phyloP scores from a whole-genome alignment of 1,284 basidiomycete species.

The Chiua sp. region DNA sequence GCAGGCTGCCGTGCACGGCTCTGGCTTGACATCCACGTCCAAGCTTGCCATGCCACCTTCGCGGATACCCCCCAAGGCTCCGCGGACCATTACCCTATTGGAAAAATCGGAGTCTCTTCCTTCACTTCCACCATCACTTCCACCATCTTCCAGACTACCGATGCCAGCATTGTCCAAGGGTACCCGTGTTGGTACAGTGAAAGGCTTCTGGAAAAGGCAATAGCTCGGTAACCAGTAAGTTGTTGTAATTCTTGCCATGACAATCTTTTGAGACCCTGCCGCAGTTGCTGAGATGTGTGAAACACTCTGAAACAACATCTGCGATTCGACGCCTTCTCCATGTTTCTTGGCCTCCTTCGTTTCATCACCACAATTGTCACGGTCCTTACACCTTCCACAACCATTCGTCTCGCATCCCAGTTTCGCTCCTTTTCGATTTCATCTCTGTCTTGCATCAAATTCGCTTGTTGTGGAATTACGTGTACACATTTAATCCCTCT shows the following conservation, averaged over 20 bases:
- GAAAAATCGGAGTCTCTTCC: slow-evolving; percentile 11
- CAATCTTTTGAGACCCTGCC: slow-evolving; percentile 2
- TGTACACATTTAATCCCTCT: slow-evolving; percentile 34
- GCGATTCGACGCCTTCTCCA: slow-evolving; percentile 4
- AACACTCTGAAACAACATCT: not conserved
- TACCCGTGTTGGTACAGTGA: slow-evolving; percentile 33
- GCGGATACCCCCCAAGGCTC: slow-evolving; percentile 19
- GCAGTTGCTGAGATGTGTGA: slow-evolving; percentile 7
- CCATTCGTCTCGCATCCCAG: slow-evolving; percentile 9
- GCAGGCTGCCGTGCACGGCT: not conserved
- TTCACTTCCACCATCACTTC: too few relatives aligned
- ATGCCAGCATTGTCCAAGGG: slow-evolving; percentile 29
- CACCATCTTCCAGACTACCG: slow-evolving; percentile 27
- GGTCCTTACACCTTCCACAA: slow-evolving; percentile 24
- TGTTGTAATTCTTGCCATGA: not conserved
- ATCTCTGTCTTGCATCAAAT: slow-evolving; percentile 24
- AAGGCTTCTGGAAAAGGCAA: slow-evolving; percentile 38
- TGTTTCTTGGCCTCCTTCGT: not conserved
- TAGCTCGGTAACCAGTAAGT: slow-evolving; percentile 18
- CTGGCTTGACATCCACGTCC: slow-evolving; percentile 9
- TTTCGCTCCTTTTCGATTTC: slow-evolving; percentile 12
- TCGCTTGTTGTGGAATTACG: slow-evolving; percentile 40
- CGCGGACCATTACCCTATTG: slow-evolving; percentile 2
- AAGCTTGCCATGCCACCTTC: slow-evolving; percentile 27
- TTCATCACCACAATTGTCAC: slow-evolving; percentile 10